phyloP scores from a whole-genome alignment of 176 grass and related monocot genomes.

The Panicum miliaceum region DNA sequence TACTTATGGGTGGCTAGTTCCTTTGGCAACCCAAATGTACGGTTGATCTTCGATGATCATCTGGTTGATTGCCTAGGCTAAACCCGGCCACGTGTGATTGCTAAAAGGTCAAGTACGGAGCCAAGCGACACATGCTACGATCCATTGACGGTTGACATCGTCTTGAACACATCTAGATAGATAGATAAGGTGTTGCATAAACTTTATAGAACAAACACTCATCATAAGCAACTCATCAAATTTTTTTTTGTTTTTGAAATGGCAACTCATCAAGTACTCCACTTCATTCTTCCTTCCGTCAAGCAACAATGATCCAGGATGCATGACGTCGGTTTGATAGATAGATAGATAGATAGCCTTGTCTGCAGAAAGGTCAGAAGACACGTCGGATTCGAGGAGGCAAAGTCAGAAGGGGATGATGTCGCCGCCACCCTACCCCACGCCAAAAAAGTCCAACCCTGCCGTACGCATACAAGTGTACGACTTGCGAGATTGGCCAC shows the following conservation, averaged over 20 bases:
- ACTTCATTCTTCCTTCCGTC: too few species aligned
- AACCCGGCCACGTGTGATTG: background rate
- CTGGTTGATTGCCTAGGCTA: background rate
- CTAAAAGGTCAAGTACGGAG: background rate
- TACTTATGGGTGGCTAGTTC: background rate
- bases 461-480: background rate
- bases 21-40: background rate
- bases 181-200: background rate
- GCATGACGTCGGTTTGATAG: background rate
- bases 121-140: background rate
- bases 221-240: background rate
- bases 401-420: background rate
- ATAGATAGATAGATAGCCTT: background rate
- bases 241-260: too few species aligned
- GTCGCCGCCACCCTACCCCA: background rate
- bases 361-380: slow-evolving; percentile 29
- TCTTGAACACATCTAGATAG: too few species aligned
- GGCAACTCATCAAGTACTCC: too few species aligned
- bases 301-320: background rate
- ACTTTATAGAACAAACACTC: background rate
- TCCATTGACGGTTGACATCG: background rate
- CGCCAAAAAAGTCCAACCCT: slow-evolving; percentile 10
- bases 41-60: background rate
- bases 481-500: too few species aligned
- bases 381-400: background rate